Base-by-base conservation (phyloP, 1,284 basidiomycete species). In the Anthracocystis setariae region DNA sequence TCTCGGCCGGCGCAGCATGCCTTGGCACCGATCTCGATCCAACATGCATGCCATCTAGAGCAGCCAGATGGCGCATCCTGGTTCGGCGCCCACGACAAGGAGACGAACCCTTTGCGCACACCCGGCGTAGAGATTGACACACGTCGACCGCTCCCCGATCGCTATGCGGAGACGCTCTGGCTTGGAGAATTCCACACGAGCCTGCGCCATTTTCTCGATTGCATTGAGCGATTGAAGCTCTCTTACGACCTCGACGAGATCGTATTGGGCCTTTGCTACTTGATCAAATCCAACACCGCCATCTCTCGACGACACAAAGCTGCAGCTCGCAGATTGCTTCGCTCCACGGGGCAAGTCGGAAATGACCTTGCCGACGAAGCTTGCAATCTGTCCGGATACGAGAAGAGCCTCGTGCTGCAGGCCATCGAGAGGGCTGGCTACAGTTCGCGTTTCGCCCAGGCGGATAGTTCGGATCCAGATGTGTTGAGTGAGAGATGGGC, bases 131-230 rank as follows among this genome's bases (percentile, higher is more conserved):
- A 25, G n/a, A 33, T 9, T 13, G 20, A 13, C 10, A 33, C 42
- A 2, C 27, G 37, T 9, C 32, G 38, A n/a, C 29, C 48, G 8
- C 44, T 70, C 1, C n/a, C 21, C 7, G 43, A 47, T 33, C 35
- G 50, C 17, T 73, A 73, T 29, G 57, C 44, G 8, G 70, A 73
- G 29, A 39, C 57, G 0, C 45, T 73, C 3, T 73, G 70, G 70
- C 65, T 73, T 7, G 70, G 70, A 17, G 70, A 73, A 37, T 45
- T 50, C 23, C 70, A 73, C 44, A 73, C 64, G 3, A 46, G 65
- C n/a, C 57, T 73, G 2, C 32, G 40, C 20, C 46, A 57, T 46
- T 73, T 73, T 39, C 46, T 73, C n/a, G 13, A 33, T 15, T 65
- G 61, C 51, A 47, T 71, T 46, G 53, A 64, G 20, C 59, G 61